Conservation (phyloP, 1,284 basidiomycete species). For the Marasmius oreades region DNA sequence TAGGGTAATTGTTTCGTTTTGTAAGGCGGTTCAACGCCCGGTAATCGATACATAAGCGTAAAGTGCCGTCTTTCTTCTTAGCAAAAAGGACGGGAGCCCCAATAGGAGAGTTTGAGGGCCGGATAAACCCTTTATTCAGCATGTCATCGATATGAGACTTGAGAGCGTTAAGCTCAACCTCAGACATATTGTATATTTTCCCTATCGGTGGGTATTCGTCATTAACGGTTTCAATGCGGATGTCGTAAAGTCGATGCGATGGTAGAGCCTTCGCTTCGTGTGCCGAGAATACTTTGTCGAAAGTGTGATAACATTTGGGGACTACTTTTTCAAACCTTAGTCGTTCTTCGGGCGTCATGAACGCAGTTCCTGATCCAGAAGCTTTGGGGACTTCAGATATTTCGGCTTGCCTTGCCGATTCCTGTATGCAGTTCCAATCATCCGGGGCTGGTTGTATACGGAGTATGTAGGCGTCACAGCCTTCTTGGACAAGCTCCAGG, state of each 20-base stretch:
- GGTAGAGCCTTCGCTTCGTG: background rate
- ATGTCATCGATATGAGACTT: background rate
- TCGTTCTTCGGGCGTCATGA: background rate
- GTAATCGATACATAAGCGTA: slow-evolving; percentile 2
- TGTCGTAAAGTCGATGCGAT: too few relatives aligned
- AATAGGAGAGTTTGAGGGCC: slow-evolving; percentile 3
- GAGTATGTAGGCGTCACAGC: too few relatives aligned
- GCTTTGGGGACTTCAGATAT: too few relatives aligned
- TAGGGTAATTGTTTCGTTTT: background rate
- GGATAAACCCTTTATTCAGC: background rate
- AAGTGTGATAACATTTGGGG: background rate
- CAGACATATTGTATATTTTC: background rate
- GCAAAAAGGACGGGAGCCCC: slow-evolving; percentile 2
- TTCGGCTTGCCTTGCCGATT: too few relatives aligned
- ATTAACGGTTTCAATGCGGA: background rate
- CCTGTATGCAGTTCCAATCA: too few relatives aligned
- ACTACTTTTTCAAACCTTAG: slow-evolving; percentile 5
- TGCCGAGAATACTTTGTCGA: slow-evolving; percentile 4
- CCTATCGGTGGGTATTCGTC: background rate
- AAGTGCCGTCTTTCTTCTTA: slow-evolving; percentile 6
- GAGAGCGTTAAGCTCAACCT: background rate
- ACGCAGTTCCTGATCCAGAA: too few relatives aligned
- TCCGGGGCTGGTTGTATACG: too few relatives aligned
- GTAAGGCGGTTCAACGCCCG: background rate
- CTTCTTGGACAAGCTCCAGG: too few relatives aligned